phyloP scores from a whole-genome alignment of 257 asterid genomes.

The Hygrophila difformis region DNA sequence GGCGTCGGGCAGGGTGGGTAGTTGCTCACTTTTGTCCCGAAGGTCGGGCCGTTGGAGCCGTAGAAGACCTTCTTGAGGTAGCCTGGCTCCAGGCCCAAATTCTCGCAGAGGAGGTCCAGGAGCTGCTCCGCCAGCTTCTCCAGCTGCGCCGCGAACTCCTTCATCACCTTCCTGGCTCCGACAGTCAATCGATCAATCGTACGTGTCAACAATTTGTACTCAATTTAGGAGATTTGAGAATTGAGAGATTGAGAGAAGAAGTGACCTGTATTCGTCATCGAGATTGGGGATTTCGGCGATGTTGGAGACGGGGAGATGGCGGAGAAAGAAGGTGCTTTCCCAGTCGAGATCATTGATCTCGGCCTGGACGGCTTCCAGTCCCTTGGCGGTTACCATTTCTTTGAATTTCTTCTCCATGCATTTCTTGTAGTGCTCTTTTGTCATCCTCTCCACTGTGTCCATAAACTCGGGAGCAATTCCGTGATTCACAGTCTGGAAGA shows the following conservation, averaged over 20 bases:
- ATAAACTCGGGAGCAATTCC: conserved; percentile 41
- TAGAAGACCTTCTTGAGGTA: conserved; percentile 38
- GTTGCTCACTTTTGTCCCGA: conserved; percentile 55
- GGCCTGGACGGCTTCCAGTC: conserved; percentile 39
- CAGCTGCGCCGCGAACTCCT: conserved; percentile 35
- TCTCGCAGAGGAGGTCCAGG: conserved; percentile 51
- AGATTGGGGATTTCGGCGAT: conserved; percentile 46
- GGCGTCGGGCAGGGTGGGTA: conserved; percentile 67
- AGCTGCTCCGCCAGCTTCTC: conserved; percentile 47
- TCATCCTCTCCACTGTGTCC: conserved; percentile 46
- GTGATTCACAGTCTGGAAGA: conserved; percentile 37
- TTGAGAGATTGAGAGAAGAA: no score
- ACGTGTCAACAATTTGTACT: no score
- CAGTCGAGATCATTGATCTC: conserved; percentile 49
- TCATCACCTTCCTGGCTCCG: conserved; percentile 33
- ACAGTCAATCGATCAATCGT: no score
- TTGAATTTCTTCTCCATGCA: conserved; percentile 42
- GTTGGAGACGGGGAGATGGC: conserved; percentile 50
- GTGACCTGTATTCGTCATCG: conserved; percentile 39
- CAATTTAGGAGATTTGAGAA: no score
- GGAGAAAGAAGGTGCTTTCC: conserved; percentile 60
- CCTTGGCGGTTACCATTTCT: conserved; percentile 47
- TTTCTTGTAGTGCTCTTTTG: conserved; percentile 48
- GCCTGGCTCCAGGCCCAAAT: conserved; percentile 51
- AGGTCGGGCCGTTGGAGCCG: conserved; percentile 48